Evolutionary conservation across 805 yeast species (phyloP), one percentile per base, ranked within the genome.

Genomic region (Teunomyces barrocoloradensis): DNA sequence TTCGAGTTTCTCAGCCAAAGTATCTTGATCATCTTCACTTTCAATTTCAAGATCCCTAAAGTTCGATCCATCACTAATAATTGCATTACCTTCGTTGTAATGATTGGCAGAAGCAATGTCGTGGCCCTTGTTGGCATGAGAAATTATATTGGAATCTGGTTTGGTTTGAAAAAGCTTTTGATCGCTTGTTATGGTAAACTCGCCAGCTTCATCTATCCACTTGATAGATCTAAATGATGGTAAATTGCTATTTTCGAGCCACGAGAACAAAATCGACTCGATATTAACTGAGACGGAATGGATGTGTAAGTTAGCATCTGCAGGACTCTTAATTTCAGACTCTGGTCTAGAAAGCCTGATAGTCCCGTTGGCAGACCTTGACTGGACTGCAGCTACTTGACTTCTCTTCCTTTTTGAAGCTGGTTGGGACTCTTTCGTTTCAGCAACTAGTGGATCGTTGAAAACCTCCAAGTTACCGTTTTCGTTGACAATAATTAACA

Each of bases 391-490:
- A 3, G 56, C 43, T 52, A 59, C 69, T 55, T 55, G 75, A 51
- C 74, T 74, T 71, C 77, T 74, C 70, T 77, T 68, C 47, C 64
- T 66, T 53, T 67, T 70, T 30, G 65, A 56, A 10, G 47, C 49
- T 4, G 46, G 46, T 23, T 56, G 53, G 2, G 49, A 45, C n/a
- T 63, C 68, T 23, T 39, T 39, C 6, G 17, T 6, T 5, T 30
- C 28, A 48, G 56, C 53, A 71, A 53, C 39, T 33, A 72, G 69
- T 4, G 90, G 85, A 54, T 82, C 74, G 44, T 74, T 73, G 68
- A 89, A 91, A 1, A 88, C 59, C 61, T 90, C 96, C 6, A 87
- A 71, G 10, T 65, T 58, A 5, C 97, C 96, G 49, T 79, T 83
- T 63, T 89, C 96, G 10, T 91, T 86, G 5, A 85, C 71, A 0